These are phyloP conservation scores for Lentithecium fluviatile DNA, from an alignment of 495 filamentous ascomycete genomes.

Conservation along the genomic window DNA sequence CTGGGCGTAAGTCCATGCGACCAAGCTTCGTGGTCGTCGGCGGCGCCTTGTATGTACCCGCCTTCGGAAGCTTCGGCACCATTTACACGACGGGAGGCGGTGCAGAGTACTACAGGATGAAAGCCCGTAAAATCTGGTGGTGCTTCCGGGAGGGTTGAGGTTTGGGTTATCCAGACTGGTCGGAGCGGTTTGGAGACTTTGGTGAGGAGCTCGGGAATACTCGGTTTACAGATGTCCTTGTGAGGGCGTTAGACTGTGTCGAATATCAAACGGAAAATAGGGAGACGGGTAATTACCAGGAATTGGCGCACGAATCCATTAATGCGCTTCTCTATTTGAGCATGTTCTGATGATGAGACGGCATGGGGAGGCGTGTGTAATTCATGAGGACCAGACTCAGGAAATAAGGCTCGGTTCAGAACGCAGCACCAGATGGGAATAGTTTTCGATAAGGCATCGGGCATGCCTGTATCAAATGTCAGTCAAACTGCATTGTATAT, in stretches of 20 bases:
- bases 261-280: neutral
- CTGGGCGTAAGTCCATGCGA: conserved; percentile 64
- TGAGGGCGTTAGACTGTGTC: neutral
- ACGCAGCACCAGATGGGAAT: conserved; percentile 90
- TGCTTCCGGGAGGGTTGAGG: conserved; percentile 37
- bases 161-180: conserved; percentile 62
- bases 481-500: neutral
- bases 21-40: conserved; percentile 92
- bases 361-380: conserved; percentile 65
- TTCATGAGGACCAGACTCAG: conserved; percentile 46
- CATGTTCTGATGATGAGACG: conserved; percentile 70
- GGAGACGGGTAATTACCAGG: conserved; percentile 40
- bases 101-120: conserved; percentile 74
- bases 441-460: conserved; percentile 90
- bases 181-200: conserved; percentile 58
- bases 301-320: conserved; percentile 65
- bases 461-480: conserved; percentile 60
- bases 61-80: conserved; percentile 65
- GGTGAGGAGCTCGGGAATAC: conserved; percentile 41
- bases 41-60: conserved; percentile 91
- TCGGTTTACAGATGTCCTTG: conserved; percentile 52
- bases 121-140: conserved; percentile 43
- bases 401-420: conserved; percentile 77
- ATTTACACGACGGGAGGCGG: conserved; percentile 67
- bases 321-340: conserved; percentile 71